Percentiles rank a stretch among this genome's conserved stretches.
Conservation (phyloP, 495 filamentous ascomycete genomes). For the Schizothecium vesticola region DNA sequence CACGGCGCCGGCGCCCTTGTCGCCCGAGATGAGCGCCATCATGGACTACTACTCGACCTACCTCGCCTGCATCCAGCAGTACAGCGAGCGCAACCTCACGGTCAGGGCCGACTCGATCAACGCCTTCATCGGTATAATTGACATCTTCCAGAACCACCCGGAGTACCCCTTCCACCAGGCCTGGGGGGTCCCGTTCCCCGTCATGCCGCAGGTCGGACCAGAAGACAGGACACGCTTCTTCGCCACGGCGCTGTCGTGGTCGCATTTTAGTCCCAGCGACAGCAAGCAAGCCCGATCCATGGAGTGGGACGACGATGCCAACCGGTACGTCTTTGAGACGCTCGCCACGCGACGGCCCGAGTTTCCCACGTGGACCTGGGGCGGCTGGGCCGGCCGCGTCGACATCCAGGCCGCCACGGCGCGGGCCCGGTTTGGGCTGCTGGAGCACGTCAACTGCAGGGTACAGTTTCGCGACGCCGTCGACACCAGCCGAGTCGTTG, state of each 20-base stretch:
- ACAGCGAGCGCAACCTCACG: not conserved
- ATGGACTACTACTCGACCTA: not conserved
- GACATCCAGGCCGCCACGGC: no score
- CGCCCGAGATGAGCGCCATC: not conserved
- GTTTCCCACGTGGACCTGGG: no score
- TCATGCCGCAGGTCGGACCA: not conserved
- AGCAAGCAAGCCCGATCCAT: not conserved
- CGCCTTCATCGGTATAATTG: not conserved
- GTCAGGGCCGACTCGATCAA: not conserved
- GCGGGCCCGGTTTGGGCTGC: no score
- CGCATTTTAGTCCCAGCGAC: not conserved
- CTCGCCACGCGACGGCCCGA: no score
- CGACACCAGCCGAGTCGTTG: no score
- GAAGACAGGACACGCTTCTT: not conserved
- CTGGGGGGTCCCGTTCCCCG: not conserved
- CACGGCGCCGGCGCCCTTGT: no score
- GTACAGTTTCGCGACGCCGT: no score
- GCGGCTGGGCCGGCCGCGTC: no score
- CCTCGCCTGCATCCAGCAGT: not conserved
- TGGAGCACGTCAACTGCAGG: no score
- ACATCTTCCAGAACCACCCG: not conserved
- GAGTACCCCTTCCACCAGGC: not conserved
- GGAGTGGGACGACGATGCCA: not conserved
- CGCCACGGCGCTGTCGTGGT: not conserved
- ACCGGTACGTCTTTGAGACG: no score